Evolutionary conservation across 306 rosid species (phyloP).

Genomic region (Calophaca sinica): DNA sequence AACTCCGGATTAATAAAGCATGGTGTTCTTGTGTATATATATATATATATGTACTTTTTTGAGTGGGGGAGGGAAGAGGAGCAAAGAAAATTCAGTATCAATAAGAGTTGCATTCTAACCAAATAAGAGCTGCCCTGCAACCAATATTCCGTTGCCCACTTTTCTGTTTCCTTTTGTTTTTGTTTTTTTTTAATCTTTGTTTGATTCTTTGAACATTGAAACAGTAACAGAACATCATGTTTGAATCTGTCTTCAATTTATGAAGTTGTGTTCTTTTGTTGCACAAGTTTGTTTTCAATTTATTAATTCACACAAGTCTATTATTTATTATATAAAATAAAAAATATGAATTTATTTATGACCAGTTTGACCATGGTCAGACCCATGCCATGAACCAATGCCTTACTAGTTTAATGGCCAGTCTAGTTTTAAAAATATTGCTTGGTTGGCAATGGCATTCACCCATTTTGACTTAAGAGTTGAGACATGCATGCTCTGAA

Average conservation of each 20-base stretch:
- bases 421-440: too few species aligned
- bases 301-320: too few species aligned
- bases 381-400: too few species aligned
- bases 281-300: background rate
- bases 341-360: background rate
- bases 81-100: slow-evolving; percentile 18
- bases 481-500: background rate
- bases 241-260: background rate
- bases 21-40: background rate
- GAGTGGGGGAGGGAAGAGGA: background rate
- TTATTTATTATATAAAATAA: background rate
- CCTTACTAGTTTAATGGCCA: too few species aligned
- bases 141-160: background rate
- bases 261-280: background rate
- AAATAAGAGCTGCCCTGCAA: too few species aligned
- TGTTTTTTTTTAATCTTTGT: background rate
- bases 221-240: background rate
- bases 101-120: background rate
- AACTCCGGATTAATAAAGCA: slow-evolving; percentile 13
- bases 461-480: background rate
- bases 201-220: background rate
- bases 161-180: background rate
- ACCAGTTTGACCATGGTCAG: too few species aligned
- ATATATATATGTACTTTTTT: background rate
- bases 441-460: background rate